Evolutionary conservation across 495 filamentous ascomycete species (phyloP), one percentile per base, ranked within the genome.

Genomic region (Tuber borchii): DNA sequence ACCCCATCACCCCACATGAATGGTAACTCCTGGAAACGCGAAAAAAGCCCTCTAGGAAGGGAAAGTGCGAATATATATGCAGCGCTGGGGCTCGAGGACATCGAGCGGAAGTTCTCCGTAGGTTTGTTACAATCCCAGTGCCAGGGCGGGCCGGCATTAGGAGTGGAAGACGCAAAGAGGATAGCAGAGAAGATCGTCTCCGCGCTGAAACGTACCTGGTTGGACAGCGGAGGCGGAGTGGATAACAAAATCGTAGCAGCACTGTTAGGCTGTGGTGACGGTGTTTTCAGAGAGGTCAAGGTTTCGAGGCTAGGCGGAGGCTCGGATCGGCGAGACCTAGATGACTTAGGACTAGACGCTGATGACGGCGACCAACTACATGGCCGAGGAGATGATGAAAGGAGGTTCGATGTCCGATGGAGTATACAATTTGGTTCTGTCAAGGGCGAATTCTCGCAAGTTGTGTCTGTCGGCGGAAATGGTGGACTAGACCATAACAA

Each of bases 391-490:
- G 78, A 74, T 69, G 74, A 71, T 8, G 74, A 70, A 4, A 68
- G 37, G 34, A 61, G 81, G 44, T 83, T 81, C 44, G 73, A 79
- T 51, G 46, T 83, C 34, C 71, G 71, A n/a, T 83, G 81, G 81
- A 75, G 74, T 40, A 74, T 79, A 40, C 75, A 72, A 31, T 75
- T 83, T 37, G 81, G 81, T 12, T 65, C 74, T 43, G 20, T 83
- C 20, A 83, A 83, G 73, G 81, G 61, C 3, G 81, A 81, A 72
- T 82, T 82, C 71, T 79, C 75, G 68, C 81, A 83, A 51, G 61
- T 77, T 69, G 78, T 83, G 51, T 43, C 70, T 43, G 72, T 83
- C 7, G 51, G 73, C 5, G 74, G 71, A 40, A 26, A 56, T n/a
- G 19, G 72, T 3, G 72, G 70, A 26, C 65, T 73, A 34, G 78